phyloP scores from a whole-genome alignment of 495 filamentous ascomycete genomes.

The Pyrenopolyporus hunteri region DNA sequence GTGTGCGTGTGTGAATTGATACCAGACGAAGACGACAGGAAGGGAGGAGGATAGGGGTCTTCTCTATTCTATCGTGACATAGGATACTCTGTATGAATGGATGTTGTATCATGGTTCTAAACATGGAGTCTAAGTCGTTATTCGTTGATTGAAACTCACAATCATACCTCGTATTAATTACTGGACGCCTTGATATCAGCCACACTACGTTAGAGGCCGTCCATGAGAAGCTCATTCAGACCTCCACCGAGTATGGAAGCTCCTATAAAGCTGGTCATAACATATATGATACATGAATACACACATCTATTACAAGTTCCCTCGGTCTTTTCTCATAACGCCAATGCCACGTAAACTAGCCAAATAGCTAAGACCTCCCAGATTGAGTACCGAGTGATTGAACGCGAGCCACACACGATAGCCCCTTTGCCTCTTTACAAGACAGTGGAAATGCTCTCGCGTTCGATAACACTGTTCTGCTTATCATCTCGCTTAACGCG shows the following conservation, averaged over 20 bases:
- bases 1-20: constrained; percentile 12
- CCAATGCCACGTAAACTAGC: background rate
- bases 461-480: constrained; percentile 86
- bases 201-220: no score
- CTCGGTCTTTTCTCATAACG: constrained; percentile 1
- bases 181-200: no score
- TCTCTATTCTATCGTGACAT: background rate
- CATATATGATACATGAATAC: constrained; percentile 7
- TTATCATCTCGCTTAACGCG: constrained; percentile 80
- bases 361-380: no score
- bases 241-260: background rate
- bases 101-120: background rate
- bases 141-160: no score
- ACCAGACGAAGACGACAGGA: constrained; percentile 7
- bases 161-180: no score
- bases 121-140: no score
- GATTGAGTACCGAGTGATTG: background rate
- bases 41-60: background rate
- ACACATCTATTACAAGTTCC: background rate
- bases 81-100: constrained; percentile 29
- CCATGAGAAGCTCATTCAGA: background rate
- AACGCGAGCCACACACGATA: background rate
- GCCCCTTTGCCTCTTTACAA: constrained; percentile 36
- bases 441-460: constrained; percentile 67
- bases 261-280: background rate